phyloP scores from a whole-genome alignment of 306 rosid genomes.

The Cucumis melo region DNA sequence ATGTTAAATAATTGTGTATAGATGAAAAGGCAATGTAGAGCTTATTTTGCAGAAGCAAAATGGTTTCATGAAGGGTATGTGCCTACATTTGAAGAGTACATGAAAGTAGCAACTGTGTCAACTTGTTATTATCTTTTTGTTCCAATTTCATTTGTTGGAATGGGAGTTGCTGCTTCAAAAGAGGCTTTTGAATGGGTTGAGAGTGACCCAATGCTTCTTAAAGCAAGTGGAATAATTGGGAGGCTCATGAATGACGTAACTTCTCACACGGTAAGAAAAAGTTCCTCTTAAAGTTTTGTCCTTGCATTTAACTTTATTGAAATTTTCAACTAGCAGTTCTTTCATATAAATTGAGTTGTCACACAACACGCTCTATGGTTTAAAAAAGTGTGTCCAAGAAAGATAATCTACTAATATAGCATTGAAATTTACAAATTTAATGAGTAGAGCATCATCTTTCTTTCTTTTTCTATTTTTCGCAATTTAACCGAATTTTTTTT shows the following conservation, averaged over 20 bases:
- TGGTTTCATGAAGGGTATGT: conserved; percentile 6
- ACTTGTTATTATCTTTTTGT: neutral
- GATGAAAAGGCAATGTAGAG: neutral
- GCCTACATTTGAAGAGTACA: conserved; percentile 25
- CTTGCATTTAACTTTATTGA: no score
- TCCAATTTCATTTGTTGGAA: neutral
- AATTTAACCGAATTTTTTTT: no score
- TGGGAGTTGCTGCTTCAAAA: neutral
- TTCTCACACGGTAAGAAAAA: neutral
- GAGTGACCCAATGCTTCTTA: neutral
- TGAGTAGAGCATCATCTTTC: no score
- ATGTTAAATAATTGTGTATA: conserved; percentile 4
- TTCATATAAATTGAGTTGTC: no score
- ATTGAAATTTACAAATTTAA: no score
- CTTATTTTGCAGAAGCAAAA: neutral
- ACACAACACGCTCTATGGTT: no score
- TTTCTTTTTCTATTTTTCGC: no score
- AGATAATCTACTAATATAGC: no score
- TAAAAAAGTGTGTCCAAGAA: no score
- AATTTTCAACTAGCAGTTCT: no score
- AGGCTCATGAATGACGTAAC: neutral
- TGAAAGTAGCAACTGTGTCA: neutral
- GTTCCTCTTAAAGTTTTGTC: no score
- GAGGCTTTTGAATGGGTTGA: neutral
- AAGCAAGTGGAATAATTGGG: neutral